These are phyloP conservation scores for Penicillium waksmanii DNA, from an alignment of 495 filamentous ascomycete species.

Conservation along the genomic window DNA sequence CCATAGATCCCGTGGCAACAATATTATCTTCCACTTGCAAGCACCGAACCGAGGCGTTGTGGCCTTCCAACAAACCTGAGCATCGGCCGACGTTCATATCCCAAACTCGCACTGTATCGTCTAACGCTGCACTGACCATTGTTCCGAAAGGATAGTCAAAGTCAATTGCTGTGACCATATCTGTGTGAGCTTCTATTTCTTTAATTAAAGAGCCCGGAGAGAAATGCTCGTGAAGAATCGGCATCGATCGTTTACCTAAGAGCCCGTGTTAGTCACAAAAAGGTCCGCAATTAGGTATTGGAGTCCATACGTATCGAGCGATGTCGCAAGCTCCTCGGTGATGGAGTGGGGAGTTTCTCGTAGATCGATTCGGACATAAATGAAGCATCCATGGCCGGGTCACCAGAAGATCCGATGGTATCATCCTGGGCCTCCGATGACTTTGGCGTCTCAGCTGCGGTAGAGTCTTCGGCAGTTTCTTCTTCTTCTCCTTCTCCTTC, in stretches of 20 bases:
- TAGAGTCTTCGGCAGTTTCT: conserved; percentile 60
- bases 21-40: conserved; percentile 96
- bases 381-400: conserved; percentile 60
- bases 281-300: background rate
- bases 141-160: conserved; percentile 97
- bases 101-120: conserved; percentile 98
- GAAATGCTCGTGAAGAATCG: conserved; percentile 94
- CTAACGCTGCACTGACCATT: conserved; percentile 90
- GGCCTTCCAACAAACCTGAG: conserved; percentile 87
- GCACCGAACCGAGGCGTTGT: conserved; percentile 90
- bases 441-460: conserved; percentile 57
- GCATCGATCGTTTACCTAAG: conserved; percentile 77
- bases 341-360: conserved; percentile 77
- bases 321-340: conserved; percentile 64
- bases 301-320: conserved; percentile 56
- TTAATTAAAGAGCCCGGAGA: conserved; percentile 87
- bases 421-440: conserved; percentile 60
- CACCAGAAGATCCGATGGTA: conserved; percentile 51
- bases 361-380: conserved; percentile 99
- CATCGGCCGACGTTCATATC: conserved; percentile 92
- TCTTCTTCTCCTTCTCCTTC: conserved; percentile 32
- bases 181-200: conserved; percentile 84
- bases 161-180: conserved; percentile 87
- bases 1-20: conserved; percentile 92
- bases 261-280: conserved; percentile 14